phyloP scores from a whole-genome alignment of 2,329 filamentous ascomycete species.

The Fonsecaea monophora region DNA sequence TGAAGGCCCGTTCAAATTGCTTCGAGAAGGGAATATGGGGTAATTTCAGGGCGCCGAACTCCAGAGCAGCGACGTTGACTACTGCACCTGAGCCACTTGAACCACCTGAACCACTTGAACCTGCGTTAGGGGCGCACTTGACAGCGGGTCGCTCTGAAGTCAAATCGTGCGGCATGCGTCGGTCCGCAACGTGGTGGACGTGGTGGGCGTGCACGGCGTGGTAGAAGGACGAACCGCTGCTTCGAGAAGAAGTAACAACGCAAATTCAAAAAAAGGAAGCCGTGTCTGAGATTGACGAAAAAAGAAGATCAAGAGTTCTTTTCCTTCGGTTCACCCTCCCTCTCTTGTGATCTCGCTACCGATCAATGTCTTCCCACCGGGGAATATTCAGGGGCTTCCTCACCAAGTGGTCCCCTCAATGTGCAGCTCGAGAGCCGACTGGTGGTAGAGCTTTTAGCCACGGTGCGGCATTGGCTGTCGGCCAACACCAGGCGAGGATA shows the following conservation, averaged over 20 bases:
- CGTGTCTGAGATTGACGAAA: conserved; percentile 21
- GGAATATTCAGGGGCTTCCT: conserved; percentile 28
- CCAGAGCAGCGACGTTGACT: conserved; percentile 13
- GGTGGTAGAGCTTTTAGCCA: not conserved
- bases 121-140: conserved; percentile 24
- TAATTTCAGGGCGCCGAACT: conserved; percentile 12
- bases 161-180: conserved; percentile 8
- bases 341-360: conserved; percentile 11
- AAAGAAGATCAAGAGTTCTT: conserved; percentile 14
- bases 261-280: not conserved
- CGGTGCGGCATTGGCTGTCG: conserved; percentile 2
- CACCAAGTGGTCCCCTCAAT: conserved; percentile 12
- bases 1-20: not conserved
- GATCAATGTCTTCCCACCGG: conserved; percentile 5
- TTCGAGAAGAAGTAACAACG: conserved; percentile 10
- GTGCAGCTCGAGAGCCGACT: conserved; percentile 10
- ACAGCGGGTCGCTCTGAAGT: conserved; percentile 4
- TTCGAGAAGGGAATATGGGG: conserved; percentile 10
- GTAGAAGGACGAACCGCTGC: conserved; percentile 1
- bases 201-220: not conserved
- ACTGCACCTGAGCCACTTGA: conserved; percentile 10
- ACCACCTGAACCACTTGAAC: conserved; percentile 8
- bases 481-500: not conserved
- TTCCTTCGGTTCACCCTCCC: conserved; percentile 11
- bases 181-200: not conserved